These are phyloP conservation scores for Dioszegia crocea DNA, from an alignment of 768 basidiomycete genomes.

Conservation along the genomic window DNA sequence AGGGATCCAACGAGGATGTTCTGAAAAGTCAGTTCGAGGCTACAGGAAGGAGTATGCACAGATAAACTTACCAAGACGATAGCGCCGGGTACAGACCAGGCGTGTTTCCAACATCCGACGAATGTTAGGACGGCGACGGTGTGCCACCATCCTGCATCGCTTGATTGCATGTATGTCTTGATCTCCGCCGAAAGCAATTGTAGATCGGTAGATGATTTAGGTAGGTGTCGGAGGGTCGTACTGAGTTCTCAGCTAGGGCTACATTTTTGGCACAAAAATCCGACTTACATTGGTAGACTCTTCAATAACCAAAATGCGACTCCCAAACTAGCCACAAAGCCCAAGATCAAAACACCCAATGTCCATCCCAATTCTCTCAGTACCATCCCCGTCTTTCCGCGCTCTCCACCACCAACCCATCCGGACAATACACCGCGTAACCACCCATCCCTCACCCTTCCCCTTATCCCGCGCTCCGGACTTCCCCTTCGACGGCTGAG, in stretches of 20 bases:
- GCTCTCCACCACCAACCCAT: conserved; percentile 3
- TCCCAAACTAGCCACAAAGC: conserved; percentile 36
- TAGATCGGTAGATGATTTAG: conserved; percentile 43
- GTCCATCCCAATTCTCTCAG: conserved; percentile 44
- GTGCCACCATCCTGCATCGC: conserved; percentile 54
- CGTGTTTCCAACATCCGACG: conserved; percentile 89
- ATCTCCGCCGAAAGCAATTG: conserved; percentile 47
- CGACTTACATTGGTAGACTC: conserved; percentile 46
- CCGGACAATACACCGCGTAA: conserved; percentile 10
- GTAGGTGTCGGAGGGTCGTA: conserved; percentile 40
- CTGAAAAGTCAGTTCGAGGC: conserved; percentile 50
- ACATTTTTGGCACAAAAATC: background rate
- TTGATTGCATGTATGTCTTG: conserved; percentile 41
- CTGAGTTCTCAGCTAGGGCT: conserved; percentile 18
- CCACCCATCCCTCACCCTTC: conserved; percentile 21
- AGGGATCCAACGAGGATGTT: conserved; percentile 86
- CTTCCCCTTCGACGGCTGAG: conserved; percentile 10
- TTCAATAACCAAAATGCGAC: conserved; percentile 38
- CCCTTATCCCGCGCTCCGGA: conserved; percentile 1
- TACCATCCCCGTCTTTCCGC: conserved; percentile 26
- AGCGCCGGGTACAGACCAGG: conserved; percentile 93
- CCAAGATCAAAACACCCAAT: conserved; percentile 26
- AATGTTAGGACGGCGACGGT: conserved; percentile 77
- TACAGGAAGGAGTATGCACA: background rate
- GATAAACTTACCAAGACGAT: conserved; percentile 61